These are phyloP conservation scores for Metschnikowia similis DNA, from an alignment of 805 yeast genomes.

Conservation along the genomic window DNA sequence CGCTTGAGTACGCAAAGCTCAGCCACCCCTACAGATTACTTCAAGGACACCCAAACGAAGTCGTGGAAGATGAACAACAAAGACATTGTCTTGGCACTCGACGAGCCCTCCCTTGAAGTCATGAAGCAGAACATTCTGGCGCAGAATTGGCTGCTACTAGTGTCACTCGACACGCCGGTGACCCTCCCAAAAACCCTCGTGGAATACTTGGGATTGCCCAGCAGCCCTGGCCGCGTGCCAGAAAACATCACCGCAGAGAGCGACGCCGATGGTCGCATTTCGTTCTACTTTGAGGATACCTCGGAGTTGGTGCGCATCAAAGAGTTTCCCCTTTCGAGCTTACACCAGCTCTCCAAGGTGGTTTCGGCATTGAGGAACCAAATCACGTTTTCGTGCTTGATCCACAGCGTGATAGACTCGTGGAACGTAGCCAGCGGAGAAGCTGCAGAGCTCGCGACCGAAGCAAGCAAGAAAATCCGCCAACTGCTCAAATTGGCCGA, in stretches of 20 bases:
- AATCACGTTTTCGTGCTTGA: conserved; percentile 20
- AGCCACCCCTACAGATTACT: conserved; percentile 16
- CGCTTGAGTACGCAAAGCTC: conserved; percentile 21
- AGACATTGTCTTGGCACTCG: conserved; percentile 19
- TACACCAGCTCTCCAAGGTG: conserved; percentile 23
- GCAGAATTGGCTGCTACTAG: conserved; percentile 23
- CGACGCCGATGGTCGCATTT: not conserved
- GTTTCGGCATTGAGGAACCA: conserved; percentile 31
- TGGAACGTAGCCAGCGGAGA: conserved; percentile 7
- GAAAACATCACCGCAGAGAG: conserved; percentile 5
- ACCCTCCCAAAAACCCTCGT: conserved; percentile 25
- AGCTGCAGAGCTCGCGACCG: conserved; percentile 10
- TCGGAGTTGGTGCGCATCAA: conserved; percentile 20
- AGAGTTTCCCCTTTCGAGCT: conserved; percentile 19
- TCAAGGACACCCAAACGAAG: conserved; percentile 17
- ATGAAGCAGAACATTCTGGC: not conserved
- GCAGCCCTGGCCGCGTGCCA: not conserved
- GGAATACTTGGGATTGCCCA: conserved; percentile 27
- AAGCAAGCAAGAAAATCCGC: conserved; percentile 26
- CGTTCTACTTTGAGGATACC: conserved; percentile 10
- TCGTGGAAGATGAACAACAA: conserved; percentile 20
- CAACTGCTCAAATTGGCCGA: conserved; percentile 32
- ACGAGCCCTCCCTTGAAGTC: conserved; percentile 5
- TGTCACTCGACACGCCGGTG: conserved; percentile 25
- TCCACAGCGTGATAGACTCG: conserved; percentile 9